Percentiles rank a stretch among this genome's conserved stretches.
phyloP scores from a whole-genome alignment of 2,329 filamentous ascomycete genomes.

The Fusarium phyllophilum region DNA sequence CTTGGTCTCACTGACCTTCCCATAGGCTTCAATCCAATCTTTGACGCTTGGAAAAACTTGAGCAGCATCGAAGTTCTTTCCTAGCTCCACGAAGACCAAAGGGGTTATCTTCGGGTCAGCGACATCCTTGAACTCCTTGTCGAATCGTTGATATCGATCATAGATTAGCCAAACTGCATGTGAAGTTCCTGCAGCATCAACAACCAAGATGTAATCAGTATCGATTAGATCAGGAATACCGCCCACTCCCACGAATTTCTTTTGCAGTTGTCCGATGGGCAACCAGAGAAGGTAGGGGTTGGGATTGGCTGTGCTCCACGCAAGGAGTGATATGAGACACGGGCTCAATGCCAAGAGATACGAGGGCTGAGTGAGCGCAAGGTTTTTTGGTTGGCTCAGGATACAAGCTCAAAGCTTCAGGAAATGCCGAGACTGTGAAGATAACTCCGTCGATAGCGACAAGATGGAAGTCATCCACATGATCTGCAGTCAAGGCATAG shows the following conservation, averaged over 20 bases:
- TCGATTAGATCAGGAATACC: rapidly evolving
- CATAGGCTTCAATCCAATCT: neutral
- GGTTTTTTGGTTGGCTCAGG: neutral
- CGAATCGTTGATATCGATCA: neutral
- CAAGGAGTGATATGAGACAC: neutral
- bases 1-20: neutral
- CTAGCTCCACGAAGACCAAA: neutral
- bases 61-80: neutral
- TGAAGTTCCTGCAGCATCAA: neutral
- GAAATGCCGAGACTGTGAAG: neutral
- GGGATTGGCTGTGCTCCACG: neutral
- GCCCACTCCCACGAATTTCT: rapidly evolving
- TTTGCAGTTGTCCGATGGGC: neutral
- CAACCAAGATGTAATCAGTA: neutral
- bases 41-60: neutral
- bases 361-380: neutral
- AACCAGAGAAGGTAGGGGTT: neutral
- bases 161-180: neutral
- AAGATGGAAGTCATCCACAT: neutral
- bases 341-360: neutral
- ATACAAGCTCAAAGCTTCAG: neutral
- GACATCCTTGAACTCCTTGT: neutral
- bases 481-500: neutral
- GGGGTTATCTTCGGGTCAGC: neutral
- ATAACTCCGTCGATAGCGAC: neutral